Conservation (phyloP, 2,329 filamentous ascomycete species). For the Phialophora expanda region DNA sequence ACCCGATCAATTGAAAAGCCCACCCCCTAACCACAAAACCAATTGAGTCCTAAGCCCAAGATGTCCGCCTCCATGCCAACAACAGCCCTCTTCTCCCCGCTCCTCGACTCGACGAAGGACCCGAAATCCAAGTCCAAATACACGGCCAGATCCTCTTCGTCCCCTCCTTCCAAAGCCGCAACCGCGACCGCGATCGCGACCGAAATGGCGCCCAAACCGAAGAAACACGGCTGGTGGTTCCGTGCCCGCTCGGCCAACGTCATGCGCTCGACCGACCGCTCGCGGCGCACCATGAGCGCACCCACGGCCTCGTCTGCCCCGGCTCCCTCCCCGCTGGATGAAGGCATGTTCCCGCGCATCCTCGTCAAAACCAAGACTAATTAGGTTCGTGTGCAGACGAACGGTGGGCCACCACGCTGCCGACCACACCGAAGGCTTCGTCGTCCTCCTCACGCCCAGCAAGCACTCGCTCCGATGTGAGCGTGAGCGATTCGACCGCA, state of each 20-base stretch:
- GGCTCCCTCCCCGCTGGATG: not conserved
- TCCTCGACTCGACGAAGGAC: not conserved
- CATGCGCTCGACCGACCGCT: not conserved
- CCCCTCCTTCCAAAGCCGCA: not conserved
- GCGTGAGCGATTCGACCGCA: not conserved
- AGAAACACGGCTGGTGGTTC: conserved; percentile 6
- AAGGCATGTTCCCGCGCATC: conserved; percentile 9
- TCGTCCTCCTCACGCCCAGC: not conserved
- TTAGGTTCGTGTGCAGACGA: not conserved
- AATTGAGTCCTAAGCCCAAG: not conserved
- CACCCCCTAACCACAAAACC: not conserved
- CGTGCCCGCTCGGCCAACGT: conserved; percentile 1
- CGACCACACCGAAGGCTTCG: not conserved
- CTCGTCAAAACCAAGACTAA: not conserved
- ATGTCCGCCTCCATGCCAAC: not conserved
- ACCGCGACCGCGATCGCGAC: not conserved
- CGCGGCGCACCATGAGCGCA: not conserved
- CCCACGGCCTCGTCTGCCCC: not conserved
- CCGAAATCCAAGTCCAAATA: not conserved
- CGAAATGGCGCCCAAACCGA: not conserved
- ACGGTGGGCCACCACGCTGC: too few species aligned
- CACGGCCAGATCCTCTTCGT: not conserved
- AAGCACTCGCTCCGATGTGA: not conserved
- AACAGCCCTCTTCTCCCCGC: not conserved
- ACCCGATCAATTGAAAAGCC: not conserved